A percentile compares a stretch with the other conserved stretches of the same genome.
Conservation (phyloP, 805 yeast genomes). For the Zygotorulaspora chibaensis region DNA sequence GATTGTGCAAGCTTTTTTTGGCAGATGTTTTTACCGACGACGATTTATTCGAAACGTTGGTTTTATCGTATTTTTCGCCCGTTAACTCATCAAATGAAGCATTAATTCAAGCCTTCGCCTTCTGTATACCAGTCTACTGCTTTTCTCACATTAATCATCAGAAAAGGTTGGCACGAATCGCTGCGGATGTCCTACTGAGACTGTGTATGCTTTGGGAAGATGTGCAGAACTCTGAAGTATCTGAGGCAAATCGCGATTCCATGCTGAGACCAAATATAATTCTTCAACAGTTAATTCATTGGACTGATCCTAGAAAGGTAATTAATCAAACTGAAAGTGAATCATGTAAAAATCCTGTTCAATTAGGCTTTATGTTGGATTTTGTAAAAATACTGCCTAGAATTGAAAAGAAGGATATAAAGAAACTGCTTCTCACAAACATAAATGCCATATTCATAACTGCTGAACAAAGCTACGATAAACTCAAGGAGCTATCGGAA, state of each 20-base stretch:
- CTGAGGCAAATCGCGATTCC: slow-evolving; percentile 17
- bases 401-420: slow-evolving; percentile 47
- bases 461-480: slow-evolving; percentile 23
- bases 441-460: slow-evolving; percentile 48
- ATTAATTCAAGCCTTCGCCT: slow-evolving; percentile 73
- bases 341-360: slow-evolving; percentile 44
- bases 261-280: slow-evolving; percentile 47
- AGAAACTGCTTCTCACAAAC: slow-evolving; percentile 49
- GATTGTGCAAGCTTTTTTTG: slow-evolving; percentile 74
- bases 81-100: slow-evolving; percentile 56
- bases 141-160: slow-evolving; percentile 74
- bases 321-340: slow-evolving; percentile 47
- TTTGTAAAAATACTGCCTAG: slow-evolving; percentile 47
- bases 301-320: slow-evolving; percentile 78
- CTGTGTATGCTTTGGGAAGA: slow-evolving; percentile 45
- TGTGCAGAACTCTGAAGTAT: slow-evolving; percentile 33
- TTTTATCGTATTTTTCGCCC: slow-evolving; percentile 74
- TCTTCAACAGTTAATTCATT: slow-evolving; percentile 66
- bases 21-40: slow-evolving; percentile 71
- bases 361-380: slow-evolving; percentile 52
- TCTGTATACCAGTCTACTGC: slow-evolving; percentile 84
- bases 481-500: slow-evolving; percentile 28
- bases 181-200: slow-evolving; percentile 62
- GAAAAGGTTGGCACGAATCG: slow-evolving; percentile 54
- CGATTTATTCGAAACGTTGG: slow-evolving; percentile 64